Evolutionary conservation across 2,329 filamentous ascomycete species (phyloP).

Genomic region (Polychaeton citri): DNA sequence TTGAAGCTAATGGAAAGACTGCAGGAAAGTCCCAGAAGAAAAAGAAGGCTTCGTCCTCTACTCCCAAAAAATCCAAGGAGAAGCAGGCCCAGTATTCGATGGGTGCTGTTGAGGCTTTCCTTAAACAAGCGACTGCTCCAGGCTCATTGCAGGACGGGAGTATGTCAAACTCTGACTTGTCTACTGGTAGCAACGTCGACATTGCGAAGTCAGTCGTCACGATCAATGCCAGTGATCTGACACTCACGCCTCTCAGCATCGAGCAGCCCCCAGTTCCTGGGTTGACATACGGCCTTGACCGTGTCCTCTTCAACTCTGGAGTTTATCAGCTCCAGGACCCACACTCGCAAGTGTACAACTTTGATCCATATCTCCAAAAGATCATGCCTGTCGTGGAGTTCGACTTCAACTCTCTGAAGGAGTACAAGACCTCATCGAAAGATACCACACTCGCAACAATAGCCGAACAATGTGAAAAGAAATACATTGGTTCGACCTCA

Average conservation of each 20-base stretch:
- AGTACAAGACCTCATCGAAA: constrained; percentile 84
- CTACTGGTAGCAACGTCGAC: background rate
- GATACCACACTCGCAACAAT: constrained; percentile 59
- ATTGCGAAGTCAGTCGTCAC: background rate
- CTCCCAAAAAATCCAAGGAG: background rate
- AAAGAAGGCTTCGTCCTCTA: background rate
- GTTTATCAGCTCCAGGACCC: constrained; percentile 87
- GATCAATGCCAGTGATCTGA: constrained; percentile 15
- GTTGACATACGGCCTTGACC: constrained; percentile 63
- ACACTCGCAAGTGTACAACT: constrained; percentile 81
- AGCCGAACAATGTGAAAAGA: constrained; percentile 53
- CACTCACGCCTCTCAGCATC: constrained; percentile 26
- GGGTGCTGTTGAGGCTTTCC: background rate
- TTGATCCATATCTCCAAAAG: constrained; percentile 81
- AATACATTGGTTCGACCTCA: constrained; percentile 88
- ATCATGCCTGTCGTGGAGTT: constrained; percentile 94
- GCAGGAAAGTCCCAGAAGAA: background rate
- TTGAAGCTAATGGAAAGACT: too few relatives aligned
- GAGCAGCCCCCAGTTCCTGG: constrained; percentile 44
- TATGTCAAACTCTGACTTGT: too few relatives aligned
- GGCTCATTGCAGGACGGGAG: too few relatives aligned
- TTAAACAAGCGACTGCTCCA: background rate
- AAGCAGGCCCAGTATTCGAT: too few relatives aligned
- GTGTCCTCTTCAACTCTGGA: constrained; percentile 90
- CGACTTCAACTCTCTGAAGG: constrained; percentile 73